Base-by-base conservation (phyloP, 345 rosid species). In the Murraya paniculata region DNA sequence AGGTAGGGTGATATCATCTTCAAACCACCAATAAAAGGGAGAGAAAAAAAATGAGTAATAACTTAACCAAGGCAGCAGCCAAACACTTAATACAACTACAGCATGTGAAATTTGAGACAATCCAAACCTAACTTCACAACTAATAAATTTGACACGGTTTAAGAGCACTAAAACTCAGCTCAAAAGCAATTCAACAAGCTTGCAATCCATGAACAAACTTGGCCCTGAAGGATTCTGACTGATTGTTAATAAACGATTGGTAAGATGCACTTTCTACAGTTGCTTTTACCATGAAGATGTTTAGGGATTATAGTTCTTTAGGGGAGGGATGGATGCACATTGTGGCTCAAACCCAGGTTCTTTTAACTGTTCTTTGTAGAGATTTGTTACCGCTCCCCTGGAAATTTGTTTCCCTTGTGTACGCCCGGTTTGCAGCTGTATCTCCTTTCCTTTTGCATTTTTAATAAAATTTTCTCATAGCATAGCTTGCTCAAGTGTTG, bases 1-100 rank as follows among this genome's bases (percentile, higher is more conserved):
- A 75, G 81, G 77, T 77, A 81, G 89, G 18, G 91, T 87, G 79
- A 91, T 90, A 84, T 91, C 98, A 89, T 93, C 98, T 93, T 80
- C 75, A 88, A 77, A 24, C 60, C 71, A 64, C 31, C 70, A 45
- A 41, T 35, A 75, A 57, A 24, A 68, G 21, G 19, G 70, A 68
- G 65, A 80, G 53, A 61, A 48, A 62, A 64, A 56, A 55, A 65
- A 22, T 48, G 13, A 45, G 74, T 22, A 65, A 68, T 18, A 35
- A 21, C n/a, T 24, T 9, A 25, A 66, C 33, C 28, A 67, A 13
- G 3, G 19, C 10, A 31, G 22, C 2, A 53, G 33, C 50, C 35
- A 76, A 2, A 48, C 58, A 66, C 64, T 35, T 16, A 45, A 64
- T 28, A 64, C 6, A 21, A 21, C 35, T 55, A 19, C n/a, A 33